A percentile compares a stretch with the other conserved stretches of the same genome.
phyloP scores from a whole-genome alignment of 768 basidiomycete species.

The Candolleomyces eurysporus region DNA sequence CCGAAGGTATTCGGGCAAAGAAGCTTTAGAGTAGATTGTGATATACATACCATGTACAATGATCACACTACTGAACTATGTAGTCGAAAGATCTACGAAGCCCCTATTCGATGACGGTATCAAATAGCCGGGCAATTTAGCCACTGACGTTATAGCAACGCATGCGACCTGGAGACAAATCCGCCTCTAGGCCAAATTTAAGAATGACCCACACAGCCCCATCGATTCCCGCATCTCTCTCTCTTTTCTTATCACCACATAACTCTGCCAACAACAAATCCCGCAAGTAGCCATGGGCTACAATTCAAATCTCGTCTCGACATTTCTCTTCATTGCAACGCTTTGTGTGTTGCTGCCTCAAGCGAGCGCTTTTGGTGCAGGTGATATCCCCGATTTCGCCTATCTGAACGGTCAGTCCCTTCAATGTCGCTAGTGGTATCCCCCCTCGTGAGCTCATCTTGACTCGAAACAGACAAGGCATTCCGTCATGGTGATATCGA shows the following conservation, averaged over 20 bases:
- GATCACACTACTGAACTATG: too few species aligned
- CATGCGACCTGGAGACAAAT: not conserved
- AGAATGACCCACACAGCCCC: constrained; percentile 6
- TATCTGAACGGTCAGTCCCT: constrained; percentile 53
- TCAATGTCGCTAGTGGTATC: not conserved
- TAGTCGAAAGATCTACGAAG: too few species aligned
- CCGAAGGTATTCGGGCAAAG: constrained; percentile 37
- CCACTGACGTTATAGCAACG: not conserved
- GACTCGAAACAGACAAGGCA: constrained; percentile 50
- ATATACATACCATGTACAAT: too few species aligned
- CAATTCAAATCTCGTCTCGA: constrained; percentile 25
- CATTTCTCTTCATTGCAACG: constrained; percentile 33
- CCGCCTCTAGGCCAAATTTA: not conserved
- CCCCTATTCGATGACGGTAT: not conserved
- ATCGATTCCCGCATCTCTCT: constrained; percentile 8
- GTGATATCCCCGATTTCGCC: constrained; percentile 71
- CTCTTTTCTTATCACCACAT: not conserved
- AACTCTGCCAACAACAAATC: constrained; percentile 8
- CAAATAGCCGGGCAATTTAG: not conserved
- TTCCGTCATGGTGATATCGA: constrained; percentile 80
- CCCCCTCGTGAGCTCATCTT: constrained; percentile 1
- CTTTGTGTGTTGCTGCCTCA: constrained; percentile 42
- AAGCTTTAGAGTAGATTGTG: constrained; percentile 34
- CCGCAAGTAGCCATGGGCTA: constrained; percentile 22
- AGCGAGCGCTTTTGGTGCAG: constrained; percentile 56